A percentile compares a stretch with the other conserved stretches of the same genome.
Conservation (phyloP, 345 rosid genomes). For the Lepidium didymum region DNA sequence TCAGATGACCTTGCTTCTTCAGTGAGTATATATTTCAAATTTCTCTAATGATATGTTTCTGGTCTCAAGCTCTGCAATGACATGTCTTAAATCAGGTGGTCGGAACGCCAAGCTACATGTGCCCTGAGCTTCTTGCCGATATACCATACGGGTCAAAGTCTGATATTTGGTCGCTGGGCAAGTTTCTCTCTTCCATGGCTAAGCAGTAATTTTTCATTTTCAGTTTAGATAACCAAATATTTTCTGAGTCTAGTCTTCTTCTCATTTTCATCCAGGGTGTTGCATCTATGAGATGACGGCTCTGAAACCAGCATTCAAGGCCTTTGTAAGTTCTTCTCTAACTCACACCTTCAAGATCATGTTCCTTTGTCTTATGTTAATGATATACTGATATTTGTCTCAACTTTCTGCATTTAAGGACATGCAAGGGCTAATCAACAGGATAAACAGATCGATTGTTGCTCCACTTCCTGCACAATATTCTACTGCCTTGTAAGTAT, state of each 20-base stretch:
- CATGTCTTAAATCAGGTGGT: constrained; percentile 55
- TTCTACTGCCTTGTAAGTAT: constrained; percentile 78
- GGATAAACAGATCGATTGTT: constrained; percentile 86
- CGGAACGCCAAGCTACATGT: constrained; percentile 99
- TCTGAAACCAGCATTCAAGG: constrained; percentile 92
- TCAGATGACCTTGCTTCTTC: constrained; percentile 97
- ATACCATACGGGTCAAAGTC: constrained; percentile 98
- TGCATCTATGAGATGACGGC: constrained; percentile 96
- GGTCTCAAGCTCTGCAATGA: not conserved
- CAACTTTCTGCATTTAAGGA: constrained; percentile 48
- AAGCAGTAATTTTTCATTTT: not conserved
- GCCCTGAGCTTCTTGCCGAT: constrained; percentile 99
- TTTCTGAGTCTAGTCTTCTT: constrained; percentile 5
- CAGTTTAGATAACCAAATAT: constrained; percentile 1
- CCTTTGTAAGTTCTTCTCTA: constrained; percentile 59
- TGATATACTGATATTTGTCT: not conserved
- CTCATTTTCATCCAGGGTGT: constrained; percentile 57
- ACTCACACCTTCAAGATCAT: not conserved
- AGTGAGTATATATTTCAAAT: constrained; percentile 38
- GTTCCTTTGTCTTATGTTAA: not conserved
- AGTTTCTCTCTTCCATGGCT: constrained; percentile 26
- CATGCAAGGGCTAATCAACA: constrained; percentile 98
- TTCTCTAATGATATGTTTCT: not conserved
- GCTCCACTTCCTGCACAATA: constrained; percentile 91
- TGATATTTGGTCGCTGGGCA: constrained; percentile 96